Evolutionary conservation across 305 asterid species (phyloP).

Genomic region (Striga hermonthica): DNA sequence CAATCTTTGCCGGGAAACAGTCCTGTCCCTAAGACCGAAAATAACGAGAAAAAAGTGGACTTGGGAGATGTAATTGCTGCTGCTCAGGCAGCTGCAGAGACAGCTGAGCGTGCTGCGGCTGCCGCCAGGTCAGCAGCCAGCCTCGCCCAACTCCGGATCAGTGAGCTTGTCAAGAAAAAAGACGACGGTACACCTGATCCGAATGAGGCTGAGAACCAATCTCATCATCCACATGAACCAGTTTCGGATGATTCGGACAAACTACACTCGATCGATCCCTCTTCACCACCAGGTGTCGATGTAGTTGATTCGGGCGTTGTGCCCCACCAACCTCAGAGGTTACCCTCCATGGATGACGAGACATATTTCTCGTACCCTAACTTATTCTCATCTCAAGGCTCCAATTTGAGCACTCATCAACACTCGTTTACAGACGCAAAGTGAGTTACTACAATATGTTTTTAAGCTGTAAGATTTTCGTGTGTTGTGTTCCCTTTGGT

Average conservation of each 20-base stretch:
- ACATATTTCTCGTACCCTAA: constrained; percentile 73
- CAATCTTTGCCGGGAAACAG: constrained; percentile 38
- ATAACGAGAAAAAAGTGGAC: constrained; percentile 41
- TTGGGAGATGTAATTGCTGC: constrained; percentile 82
- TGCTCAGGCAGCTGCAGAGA: constrained; percentile 85
- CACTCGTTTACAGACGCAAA: constrained; percentile 49
- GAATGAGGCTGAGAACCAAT: not conserved
- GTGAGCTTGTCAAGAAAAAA: constrained; percentile 55
- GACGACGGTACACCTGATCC: constrained; percentile 17
- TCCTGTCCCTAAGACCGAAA: constrained; percentile 32
- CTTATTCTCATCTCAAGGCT: constrained; percentile 60
- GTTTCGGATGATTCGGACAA: not conserved
- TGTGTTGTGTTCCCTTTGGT: no score
- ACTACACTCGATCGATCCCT: constrained; percentile 36
- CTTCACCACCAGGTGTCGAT: constrained; percentile 23
- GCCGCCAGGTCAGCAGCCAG: constrained; percentile 93
- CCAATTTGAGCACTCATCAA: constrained; percentile 40
- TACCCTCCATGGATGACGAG: constrained; percentile 82
- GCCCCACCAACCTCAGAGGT: constrained; percentile 63
- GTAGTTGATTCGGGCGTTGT: constrained; percentile 35
- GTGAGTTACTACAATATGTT: constrained; percentile 22
- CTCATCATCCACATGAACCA: not conserved
- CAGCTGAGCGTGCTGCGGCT: constrained; percentile 91
- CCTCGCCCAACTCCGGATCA: constrained; percentile 74
- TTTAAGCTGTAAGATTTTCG: no score